Evolutionary conservation across 345 rosid genomes (phyloP), one percentile per base, ranked within the genome.

Genomic region (Noccaea caerulescens): DNA sequence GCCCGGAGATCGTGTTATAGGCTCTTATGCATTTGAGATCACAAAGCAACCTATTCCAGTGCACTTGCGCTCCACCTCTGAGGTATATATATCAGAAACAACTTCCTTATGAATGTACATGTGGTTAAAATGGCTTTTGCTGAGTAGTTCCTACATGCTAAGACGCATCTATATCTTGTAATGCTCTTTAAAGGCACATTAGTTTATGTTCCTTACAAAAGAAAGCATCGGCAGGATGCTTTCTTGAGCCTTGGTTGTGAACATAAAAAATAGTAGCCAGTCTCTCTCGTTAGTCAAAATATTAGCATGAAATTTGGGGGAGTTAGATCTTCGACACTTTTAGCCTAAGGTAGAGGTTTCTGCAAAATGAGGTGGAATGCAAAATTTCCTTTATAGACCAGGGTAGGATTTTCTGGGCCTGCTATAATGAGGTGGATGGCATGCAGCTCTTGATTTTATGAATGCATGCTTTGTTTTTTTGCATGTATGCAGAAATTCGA

Each of bases 1-100:
- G 23, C 96, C 89, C 18, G 97, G 97, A 41, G 96, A 93, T 77
- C 92, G 91, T 63, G 84, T 84, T 49, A 63, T 93, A 56, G 97
- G 98, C 23, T 83, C 85, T 18, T 93, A 86, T 76, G 82, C 87
- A 66, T 86, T 93, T 75, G 96, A 93, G 81, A 86, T 87, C 80
- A 72, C 85, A 59, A 87, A 81, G 72, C 93, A 87, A 58, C 77
- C 76, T 43, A 60, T 80, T 72, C 82, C 86, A 45, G 92, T 88
- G 60, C 80, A 72, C 75, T 76, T 93, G 62, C 88, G 79, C 68
- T 77, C 97, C 61, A 88, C 93, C 41, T 66, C 84, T 42, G 97
- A 93, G 96, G 98, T 90, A 80, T 67, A 20, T 53, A 39, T 52
- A 16, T 27, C 30, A 50, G 44, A 59, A 50, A 32, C 49, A 50